These are phyloP conservation scores for Agaricales sp. DNA, from an alignment of 1,284 basidiomycete genomes.

Conservation along the genomic window DNA sequence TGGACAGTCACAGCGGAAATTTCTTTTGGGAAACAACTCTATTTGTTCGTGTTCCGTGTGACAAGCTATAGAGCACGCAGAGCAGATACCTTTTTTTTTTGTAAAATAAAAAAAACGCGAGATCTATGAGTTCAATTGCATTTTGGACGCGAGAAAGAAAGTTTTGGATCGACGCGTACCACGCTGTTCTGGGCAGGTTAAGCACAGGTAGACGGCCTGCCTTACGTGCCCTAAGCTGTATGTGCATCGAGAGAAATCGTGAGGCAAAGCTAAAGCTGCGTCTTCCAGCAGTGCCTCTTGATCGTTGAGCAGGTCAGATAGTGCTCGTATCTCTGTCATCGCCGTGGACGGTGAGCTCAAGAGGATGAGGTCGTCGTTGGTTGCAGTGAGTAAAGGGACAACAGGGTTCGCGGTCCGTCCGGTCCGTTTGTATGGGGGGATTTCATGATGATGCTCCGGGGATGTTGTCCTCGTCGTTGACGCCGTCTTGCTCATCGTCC, in stretches of 20 bases:
- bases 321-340: not conserved
- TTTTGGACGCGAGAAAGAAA: conserved; percentile 38
- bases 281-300: not conserved
- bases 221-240: conserved; percentile 48
- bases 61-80: conserved; percentile 75
- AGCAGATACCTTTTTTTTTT: conserved; percentile 40
- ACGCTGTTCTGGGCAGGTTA: conserved; percentile 46
- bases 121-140: no score
- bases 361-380: no score
- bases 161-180: conserved; percentile 16
- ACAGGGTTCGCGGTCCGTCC: no score
- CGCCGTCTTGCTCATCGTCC: no score
- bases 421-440: no score
- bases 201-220: conserved; percentile 70
- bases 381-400: no score
- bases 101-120: not conserved
- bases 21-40: conserved; percentile 74
- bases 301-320: not conserved
- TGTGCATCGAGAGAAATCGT: conserved; percentile 66
- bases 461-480: no score
- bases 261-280: conserved; percentile 39
- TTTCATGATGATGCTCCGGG: no score
- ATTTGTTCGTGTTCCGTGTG: conserved; percentile 75
- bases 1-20: conserved; percentile 75
- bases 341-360: not conserved